These are phyloP conservation scores for Aspergillus phoenicis DNA, from an alignment of 2,329 filamentous ascomycete species.

Conservation along the genomic window DNA sequence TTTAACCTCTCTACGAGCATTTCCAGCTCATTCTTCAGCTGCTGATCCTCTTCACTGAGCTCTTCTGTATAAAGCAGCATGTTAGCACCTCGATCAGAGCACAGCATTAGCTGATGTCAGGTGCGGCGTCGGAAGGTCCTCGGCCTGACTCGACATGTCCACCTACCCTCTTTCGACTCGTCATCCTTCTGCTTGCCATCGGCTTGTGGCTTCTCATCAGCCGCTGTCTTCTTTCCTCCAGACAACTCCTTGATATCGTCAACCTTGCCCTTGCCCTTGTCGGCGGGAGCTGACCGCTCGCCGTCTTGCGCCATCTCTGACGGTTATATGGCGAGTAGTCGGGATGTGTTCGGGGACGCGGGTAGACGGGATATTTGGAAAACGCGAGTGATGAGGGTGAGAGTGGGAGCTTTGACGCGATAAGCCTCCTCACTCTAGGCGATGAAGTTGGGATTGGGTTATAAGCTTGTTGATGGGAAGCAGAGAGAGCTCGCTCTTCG, in stretches of 20 bases:
- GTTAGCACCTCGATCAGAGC: slow-evolving; percentile 25
- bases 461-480: slow-evolving; percentile 32
- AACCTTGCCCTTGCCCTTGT: slow-evolving; percentile 97
- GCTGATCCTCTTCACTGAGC: slow-evolving; percentile 95
- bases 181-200: slow-evolving; percentile 77
- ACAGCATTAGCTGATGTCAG: slow-evolving; percentile 38
- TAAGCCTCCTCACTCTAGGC: slow-evolving; percentile 18
- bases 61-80: slow-evolving; percentile 66
- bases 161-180: slow-evolving; percentile 62
- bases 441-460: slow-evolving; percentile 24
- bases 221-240: slow-evolving; percentile 56
- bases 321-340: slow-evolving; percentile 34
- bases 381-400: slow-evolving; percentile 10
- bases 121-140: slow-evolving; percentile 8
- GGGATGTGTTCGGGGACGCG: slow-evolving; percentile 21
- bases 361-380: slow-evolving; percentile 7
- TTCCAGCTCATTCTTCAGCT: slow-evolving; percentile 95
- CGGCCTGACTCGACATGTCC: slow-evolving; percentile 3
- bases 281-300: slow-evolving; percentile 77
- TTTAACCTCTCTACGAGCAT: slow-evolving; percentile 96
- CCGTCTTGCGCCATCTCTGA: slow-evolving; percentile 86
- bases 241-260: slow-evolving; percentile 65
- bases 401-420: slow-evolving; percentile 20
- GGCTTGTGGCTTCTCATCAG: slow-evolving; percentile 69
- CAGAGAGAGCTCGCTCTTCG: slow-evolving; percentile 28